Percentiles rank a stretch among this genome's conserved stretches.
These are phyloP conservation scores for Rubus idaeus DNA, from an alignment of 306 rosid species.

Conservation along the genomic window DNA sequence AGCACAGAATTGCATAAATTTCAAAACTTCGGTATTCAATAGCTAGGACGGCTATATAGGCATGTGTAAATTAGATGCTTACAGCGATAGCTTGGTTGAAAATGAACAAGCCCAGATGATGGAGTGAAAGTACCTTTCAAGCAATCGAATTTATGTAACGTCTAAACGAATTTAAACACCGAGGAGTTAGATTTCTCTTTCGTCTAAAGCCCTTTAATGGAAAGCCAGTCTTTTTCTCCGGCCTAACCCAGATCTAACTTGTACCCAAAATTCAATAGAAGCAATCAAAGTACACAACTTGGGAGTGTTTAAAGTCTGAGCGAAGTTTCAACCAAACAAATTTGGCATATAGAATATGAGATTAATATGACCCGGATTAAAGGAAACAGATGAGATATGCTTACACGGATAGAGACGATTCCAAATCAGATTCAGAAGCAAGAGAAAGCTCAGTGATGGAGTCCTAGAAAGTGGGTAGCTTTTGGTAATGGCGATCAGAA, in stretches of 20 bases:
- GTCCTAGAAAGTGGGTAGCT: neutral
- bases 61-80: slow-evolving; percentile 10
- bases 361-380: neutral
- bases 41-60: slow-evolving; percentile 27
- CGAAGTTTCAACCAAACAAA: slow-evolving; percentile 26
- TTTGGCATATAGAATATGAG: neutral
- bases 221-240: slow-evolving; percentile 24
- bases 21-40: slow-evolving; percentile 33
- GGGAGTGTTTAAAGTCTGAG: slow-evolving; percentile 8
- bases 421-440: slow-evolving; percentile 36
- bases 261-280: slow-evolving; percentile 22
- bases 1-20: slow-evolving; percentile 26
- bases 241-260: slow-evolving; percentile 50
- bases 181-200: slow-evolving; percentile 30
- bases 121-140: slow-evolving; percentile 27
- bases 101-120: slow-evolving; percentile 37
- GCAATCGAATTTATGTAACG: slow-evolving; percentile 19
- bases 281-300: slow-evolving; percentile 7
- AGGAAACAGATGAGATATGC: slow-evolving; percentile 7
- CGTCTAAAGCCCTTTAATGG: slow-evolving; percentile 26
- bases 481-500: slow-evolving; percentile 5
- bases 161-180: slow-evolving; percentile 9
- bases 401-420: slow-evolving; percentile 25
- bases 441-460: slow-evolving; percentile 9
- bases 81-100: slow-evolving; percentile 3